phyloP scores from a whole-genome alignment of 345 rosid genomes.

The Sisymbrium irio region DNA sequence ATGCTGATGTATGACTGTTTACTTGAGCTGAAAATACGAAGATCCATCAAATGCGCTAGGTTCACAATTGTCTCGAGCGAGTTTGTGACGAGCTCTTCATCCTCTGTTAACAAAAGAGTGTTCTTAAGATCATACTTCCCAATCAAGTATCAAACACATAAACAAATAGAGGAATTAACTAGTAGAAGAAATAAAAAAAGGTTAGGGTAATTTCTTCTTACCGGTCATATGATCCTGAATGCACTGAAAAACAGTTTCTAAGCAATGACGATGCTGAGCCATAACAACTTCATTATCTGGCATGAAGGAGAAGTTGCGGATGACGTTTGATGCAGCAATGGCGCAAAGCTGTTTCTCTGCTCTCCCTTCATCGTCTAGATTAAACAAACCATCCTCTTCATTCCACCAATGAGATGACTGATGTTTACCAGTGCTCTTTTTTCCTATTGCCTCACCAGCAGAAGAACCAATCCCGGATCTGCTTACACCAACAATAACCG shows the following conservation, averaged over 20 bases:
- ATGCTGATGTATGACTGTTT: conserved; percentile 81
- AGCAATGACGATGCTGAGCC: conserved; percentile 97
- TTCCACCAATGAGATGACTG: conserved; percentile 79
- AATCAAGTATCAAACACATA: conserved; percentile 10
- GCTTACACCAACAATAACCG: conserved; percentile 21
- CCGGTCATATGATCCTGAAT: conserved; percentile 74
- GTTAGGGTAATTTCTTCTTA: conserved; percentile 26
- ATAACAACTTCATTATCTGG: conserved; percentile 91
- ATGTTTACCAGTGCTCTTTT: conserved; percentile 48
- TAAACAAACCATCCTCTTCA: conserved; percentile 88
- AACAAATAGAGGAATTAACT: not conserved
- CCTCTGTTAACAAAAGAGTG: conserved; percentile 58
- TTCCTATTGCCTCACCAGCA: conserved; percentile 39
- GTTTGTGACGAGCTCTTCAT: conserved; percentile 94
- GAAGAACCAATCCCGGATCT: conserved; percentile 49
- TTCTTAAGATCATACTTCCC: conserved; percentile 2
- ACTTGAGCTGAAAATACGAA: conserved; percentile 82
- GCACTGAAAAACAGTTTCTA: conserved; percentile 95
- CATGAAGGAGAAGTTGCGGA: conserved; percentile 97
- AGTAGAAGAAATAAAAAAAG: not conserved
- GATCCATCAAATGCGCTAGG: conserved; percentile 89
- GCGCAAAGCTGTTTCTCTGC: conserved; percentile 91
- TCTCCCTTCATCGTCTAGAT: conserved; percentile 88
- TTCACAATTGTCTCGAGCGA: conserved; percentile 90
- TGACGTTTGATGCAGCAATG: conserved; percentile 87